phyloP scores from a whole-genome alignment of 495 filamentous ascomycete genomes.

The Chaetomium tenue region DNA sequence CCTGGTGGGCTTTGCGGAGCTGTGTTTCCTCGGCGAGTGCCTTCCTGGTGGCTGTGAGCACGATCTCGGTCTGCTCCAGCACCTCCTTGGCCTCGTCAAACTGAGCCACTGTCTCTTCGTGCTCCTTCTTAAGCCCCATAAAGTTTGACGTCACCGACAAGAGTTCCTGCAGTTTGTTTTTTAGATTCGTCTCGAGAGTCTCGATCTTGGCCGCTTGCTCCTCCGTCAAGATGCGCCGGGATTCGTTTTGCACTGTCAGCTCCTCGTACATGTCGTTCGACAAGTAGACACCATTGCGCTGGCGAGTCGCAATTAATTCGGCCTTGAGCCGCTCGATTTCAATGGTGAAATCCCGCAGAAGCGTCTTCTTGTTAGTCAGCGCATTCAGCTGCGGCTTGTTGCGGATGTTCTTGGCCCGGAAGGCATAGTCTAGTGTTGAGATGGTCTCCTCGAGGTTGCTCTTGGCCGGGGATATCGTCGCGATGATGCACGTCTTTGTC shows the following conservation, averaged over 20 bases:
- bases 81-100: conserved; percentile 76
- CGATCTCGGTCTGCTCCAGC: conserved; percentile 81
- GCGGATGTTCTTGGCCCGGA: conserved; percentile 94
- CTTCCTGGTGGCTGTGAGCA: conserved; percentile 70
- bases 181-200: conserved; percentile 81
- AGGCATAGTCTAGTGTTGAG: conserved; percentile 94
- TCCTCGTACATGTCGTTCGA: conserved; percentile 81
- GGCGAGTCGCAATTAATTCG: conserved; percentile 87
- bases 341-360: conserved; percentile 83
- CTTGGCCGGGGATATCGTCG: conserved; percentile 89
- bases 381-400: conserved; percentile 97
- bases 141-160: conserved; percentile 81
- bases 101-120: conserved; percentile 66
- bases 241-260: conserved; percentile 86
- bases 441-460: conserved; percentile 97
- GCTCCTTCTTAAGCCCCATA: conserved; percentile 79
- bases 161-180: conserved; percentile 88
- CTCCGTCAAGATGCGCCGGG: conserved; percentile 83
- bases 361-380: conserved; percentile 83
- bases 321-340: conserved; percentile 94
- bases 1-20: conserved; percentile 78
- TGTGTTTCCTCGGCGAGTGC: conserved; percentile 75
- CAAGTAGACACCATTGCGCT: conserved; percentile 92
- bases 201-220: conserved; percentile 92
- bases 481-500: conserved; percentile 98